Percentiles rank a stretch among this genome's conserved stretches.
phyloP scores from a whole-genome alignment of 306 rosid genomes.

The Gynostemma pentaphyllum region DNA sequence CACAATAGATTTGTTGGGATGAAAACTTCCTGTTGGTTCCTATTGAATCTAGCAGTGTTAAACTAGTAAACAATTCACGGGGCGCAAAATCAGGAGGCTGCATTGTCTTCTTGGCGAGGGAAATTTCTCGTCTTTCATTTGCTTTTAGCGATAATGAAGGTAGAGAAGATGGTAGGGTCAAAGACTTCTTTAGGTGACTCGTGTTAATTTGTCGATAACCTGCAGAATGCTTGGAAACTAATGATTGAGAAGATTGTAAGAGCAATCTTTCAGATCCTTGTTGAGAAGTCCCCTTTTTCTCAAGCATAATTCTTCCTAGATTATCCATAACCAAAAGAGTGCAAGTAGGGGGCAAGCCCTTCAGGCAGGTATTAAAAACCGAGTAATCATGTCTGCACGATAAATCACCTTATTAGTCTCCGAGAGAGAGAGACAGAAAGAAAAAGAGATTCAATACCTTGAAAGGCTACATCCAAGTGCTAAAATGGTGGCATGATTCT shows the following conservation, averaged over 20 bases:
- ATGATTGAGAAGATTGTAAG: constrained; percentile 18
- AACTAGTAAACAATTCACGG: constrained; percentile 17
- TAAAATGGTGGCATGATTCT: constrained; percentile 24
- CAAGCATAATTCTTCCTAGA: constrained; percentile 22
- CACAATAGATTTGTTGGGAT: constrained; percentile 18
- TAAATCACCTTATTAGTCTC: not conserved
- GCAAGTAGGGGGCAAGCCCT: constrained; percentile 36
- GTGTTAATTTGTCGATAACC: not conserved
- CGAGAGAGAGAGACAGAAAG: constrained; percentile 6
- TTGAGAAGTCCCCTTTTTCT: constrained; percentile 33
- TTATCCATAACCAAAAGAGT: constrained; percentile 28
- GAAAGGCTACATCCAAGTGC: constrained; percentile 34
- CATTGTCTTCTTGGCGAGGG: not conserved
- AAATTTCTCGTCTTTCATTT: constrained; percentile 6
- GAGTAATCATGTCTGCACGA: constrained; percentile 25
- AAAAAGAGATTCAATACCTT: constrained; percentile 16
- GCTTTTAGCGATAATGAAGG: not conserved
- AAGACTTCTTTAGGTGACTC: constrained; percentile 17
- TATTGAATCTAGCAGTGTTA: constrained; percentile 16
- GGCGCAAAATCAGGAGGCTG: constrained; percentile 6
- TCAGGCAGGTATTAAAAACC: constrained; percentile 18
- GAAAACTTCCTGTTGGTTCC: constrained; percentile 23
- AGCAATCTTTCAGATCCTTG: constrained; percentile 21
- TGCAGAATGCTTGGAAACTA: not conserved
- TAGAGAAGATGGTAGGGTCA: constrained; percentile 17